Percentiles rank a stretch among this genome's conserved stretches.
Evolutionary conservation across 139 green algal genomes (phyloP).

Genomic region (Edaphochlamys debaryana): DNA sequence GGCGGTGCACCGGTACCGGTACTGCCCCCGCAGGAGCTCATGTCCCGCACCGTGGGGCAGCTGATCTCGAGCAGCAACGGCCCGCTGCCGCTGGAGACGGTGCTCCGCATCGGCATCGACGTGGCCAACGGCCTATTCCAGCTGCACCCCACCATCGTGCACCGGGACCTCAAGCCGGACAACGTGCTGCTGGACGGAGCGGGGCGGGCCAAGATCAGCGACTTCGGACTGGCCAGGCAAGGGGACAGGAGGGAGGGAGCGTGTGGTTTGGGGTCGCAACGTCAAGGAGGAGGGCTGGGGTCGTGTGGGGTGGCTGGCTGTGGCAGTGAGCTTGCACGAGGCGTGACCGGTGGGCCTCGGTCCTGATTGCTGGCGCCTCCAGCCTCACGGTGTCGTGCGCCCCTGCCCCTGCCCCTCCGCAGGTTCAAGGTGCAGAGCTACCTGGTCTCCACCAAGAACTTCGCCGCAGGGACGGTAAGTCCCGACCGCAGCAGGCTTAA

Average conservation of each 20-base stretch:
- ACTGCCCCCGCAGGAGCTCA: slow-evolving; percentile 4
- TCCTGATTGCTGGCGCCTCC: too few relatives aligned
- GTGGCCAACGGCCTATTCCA: slow-evolving; percentile 64
- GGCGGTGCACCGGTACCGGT: too few relatives aligned
- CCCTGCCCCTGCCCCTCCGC: too few relatives aligned
- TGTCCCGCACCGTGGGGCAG: not conserved
- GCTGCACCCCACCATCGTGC: slow-evolving; percentile 77
- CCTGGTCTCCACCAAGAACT: not conserved
- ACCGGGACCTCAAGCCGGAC: slow-evolving; percentile 84
- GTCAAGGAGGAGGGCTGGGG: too few relatives aligned
- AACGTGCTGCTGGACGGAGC: slow-evolving; percentile 84
- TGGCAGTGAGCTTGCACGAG: too few relatives aligned
- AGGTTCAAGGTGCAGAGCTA: not conserved
- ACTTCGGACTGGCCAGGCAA: slow-evolving; percentile 49
- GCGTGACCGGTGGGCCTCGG: too few relatives aligned
- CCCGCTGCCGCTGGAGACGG: not conserved
- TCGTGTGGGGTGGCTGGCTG: too few relatives aligned
- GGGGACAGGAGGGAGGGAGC: too few relatives aligned
- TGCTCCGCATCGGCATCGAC: not conserved
- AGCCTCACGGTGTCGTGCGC: too few relatives aligned
- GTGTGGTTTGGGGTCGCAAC: too few relatives aligned
- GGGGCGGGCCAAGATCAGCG: slow-evolving; percentile 44
- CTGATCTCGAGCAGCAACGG: not conserved
- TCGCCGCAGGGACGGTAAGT: not conserved
- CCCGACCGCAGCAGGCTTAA: too few relatives aligned